phyloP scores from a whole-genome alignment of 169 alveolate genomes.

The Plasmodium blacklocki region DNA sequence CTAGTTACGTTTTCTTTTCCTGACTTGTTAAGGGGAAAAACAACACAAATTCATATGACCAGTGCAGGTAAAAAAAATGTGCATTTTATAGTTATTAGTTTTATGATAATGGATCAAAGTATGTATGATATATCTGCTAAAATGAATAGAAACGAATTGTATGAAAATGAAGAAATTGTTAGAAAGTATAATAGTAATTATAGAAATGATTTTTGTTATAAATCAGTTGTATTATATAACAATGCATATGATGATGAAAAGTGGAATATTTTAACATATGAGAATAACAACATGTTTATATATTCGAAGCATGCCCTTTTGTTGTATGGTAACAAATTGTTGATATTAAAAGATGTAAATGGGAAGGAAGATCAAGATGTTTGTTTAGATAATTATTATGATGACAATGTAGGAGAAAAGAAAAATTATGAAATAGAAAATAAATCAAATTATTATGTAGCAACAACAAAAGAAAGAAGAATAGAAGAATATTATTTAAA shows the following conservation, averaged over 20 bases:
- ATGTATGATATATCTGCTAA: not conserved
- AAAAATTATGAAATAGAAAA: not conserved
- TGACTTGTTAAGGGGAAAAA: conserved; percentile 38
- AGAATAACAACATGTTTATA: conserved; percentile 6
- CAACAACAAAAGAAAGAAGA: not conserved
- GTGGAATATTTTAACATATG: conserved; percentile 54
- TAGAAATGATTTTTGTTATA: conserved; percentile 10
- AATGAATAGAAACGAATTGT: too few species aligned
- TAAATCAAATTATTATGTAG: not conserved
- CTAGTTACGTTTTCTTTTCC: conserved; percentile 32
- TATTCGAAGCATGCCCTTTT: conserved; percentile 32
- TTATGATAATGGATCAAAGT: conserved; percentile 17
- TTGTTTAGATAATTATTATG: not conserved
- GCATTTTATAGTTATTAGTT: conserved; percentile 49
- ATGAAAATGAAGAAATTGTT: too few species aligned
- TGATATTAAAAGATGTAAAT: conserved; percentile 16
- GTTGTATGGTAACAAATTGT: conserved; percentile 27
- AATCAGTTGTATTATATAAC: conserved; percentile 36
- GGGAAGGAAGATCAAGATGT: not conserved
- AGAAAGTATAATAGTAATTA: too few species aligned
- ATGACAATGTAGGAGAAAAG: not conserved
- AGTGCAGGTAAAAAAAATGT: conserved; percentile 58
- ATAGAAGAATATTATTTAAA: not conserved
- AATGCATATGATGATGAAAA: conserved; percentile 3
- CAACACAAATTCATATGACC: conserved; percentile 38